Percentiles rank a stretch among this genome's conserved stretches.
These are phyloP conservation scores for Candida anglica DNA, from an alignment of 805 yeast genomes.

Conservation along the genomic window DNA sequence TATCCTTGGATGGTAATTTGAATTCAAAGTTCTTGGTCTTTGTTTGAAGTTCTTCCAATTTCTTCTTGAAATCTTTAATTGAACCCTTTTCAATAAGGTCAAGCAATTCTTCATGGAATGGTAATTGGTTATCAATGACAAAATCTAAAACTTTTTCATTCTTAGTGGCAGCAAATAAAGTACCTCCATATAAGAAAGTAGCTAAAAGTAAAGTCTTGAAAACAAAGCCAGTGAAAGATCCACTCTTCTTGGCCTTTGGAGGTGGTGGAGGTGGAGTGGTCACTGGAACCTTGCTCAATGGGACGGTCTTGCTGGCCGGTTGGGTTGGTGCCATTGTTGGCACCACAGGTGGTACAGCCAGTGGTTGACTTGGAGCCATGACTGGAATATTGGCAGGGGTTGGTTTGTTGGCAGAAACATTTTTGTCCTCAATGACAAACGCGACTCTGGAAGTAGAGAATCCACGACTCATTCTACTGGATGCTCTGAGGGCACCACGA, in stretches of 20 bases:
- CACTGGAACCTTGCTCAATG: no score
- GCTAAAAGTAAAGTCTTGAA: conserved; percentile 24
- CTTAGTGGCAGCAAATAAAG: conserved; percentile 38
- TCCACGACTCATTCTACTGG: not conserved
- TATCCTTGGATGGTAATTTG: conserved; percentile 27
- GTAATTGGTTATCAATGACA: conserved; percentile 39
- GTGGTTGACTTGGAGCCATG: not conserved
- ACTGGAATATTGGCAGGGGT: conserved; percentile 1
- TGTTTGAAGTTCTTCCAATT: conserved; percentile 13
- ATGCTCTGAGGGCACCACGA: conserved; percentile 2
- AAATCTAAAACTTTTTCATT: conserved; percentile 42
- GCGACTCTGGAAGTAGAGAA: not conserved
- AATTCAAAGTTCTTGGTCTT: conserved; percentile 14
- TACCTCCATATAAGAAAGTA: conserved; percentile 32
- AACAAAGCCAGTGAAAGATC: conserved; percentile 27
- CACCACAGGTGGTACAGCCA: not conserved
- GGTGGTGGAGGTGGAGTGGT: conserved; percentile 4
- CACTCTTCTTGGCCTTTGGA: conserved; percentile 20
- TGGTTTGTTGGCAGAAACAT: not conserved
- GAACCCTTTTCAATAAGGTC: conserved; percentile 34
- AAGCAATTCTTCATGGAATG: conserved; percentile 38
- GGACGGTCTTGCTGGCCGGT: not conserved
- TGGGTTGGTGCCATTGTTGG: not conserved
- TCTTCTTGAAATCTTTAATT: conserved; percentile 23
- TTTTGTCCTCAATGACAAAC: not conserved